Base-by-base conservation (phyloP, 73 alveolate species). In the Paramecium pentaurelia region DNA sequence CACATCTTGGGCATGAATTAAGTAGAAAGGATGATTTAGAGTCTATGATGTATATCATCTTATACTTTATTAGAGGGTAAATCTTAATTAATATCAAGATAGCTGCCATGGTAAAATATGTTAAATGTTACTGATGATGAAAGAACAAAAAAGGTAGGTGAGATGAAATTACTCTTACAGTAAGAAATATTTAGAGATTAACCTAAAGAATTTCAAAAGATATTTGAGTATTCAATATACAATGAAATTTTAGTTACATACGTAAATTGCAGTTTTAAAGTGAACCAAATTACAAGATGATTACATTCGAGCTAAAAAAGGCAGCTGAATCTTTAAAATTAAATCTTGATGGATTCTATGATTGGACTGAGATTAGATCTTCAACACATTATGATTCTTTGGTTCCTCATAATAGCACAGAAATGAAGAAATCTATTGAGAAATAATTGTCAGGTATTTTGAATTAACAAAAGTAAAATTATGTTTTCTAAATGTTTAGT, bases 61-160 rank as follows among this genome's bases (percentile, higher is more conserved):
- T 95, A 92, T 95, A 95, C 86, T 95, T 95, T 88, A 30, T 60
- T 59, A 89, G 95, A 47, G 96, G 97, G 44, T 64, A 64, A 32
- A 28, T 64, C 22, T 64, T 11, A 32, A 3, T 28, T 34, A 25
- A 8, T 34, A 64, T 64, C 42, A 64, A 64, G 84, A 30, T 73
- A 64, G 86, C 84, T 95, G 49, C 99, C 99, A 32, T 98, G 99
- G 99, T 96, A 96, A 86, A 99, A 99, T 3, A 93, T 95, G 92
- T 86, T 93, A 92, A 99, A 98, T 1, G 92, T 93, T 77, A 93
- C 97, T 6, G 97, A 96, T 92, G 96, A 96, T 68, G 98, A 98
- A 86, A 97, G 97, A 88, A 95, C 96, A 77, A 95, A 96, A 92
- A 95, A 92, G 88, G 95, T 98, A 64, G 93, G 92, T 93, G 98